Evolutionary conservation across 805 yeast genomes (phyloP).

Genomic region (Crinitomyces ghanaensis): DNA sequence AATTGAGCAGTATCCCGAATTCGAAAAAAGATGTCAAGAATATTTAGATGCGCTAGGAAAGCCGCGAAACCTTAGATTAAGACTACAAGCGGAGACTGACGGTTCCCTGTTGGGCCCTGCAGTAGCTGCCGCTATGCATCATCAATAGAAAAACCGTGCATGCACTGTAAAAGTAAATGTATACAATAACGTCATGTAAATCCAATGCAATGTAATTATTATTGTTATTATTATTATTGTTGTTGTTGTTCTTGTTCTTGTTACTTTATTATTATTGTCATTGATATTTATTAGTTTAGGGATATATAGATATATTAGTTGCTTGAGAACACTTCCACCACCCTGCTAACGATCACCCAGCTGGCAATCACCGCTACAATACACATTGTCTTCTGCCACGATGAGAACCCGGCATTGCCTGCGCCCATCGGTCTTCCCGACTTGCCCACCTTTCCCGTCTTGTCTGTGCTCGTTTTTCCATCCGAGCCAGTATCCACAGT

Average conservation of each 20-base stretch:
- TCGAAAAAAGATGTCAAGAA: conserved; percentile 20
- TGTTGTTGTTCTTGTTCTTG: not conserved
- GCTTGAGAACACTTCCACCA: too few species aligned
- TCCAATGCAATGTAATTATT: not conserved
- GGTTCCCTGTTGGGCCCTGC: conserved; percentile 21
- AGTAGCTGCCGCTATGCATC: conserved; percentile 18
- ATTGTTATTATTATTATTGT: conserved; percentile 1
- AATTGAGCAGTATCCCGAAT: conserved; percentile 23
- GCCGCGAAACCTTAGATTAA: conserved; percentile 11
- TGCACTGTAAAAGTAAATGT: not conserved
- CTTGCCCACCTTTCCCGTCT: not conserved
- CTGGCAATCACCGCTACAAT: conserved; percentile 11
- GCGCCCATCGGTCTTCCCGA: not conserved
- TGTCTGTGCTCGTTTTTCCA: not conserved
- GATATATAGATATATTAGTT: too few species aligned
- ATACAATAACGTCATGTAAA: not conserved
- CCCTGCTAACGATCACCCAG: conserved; percentile 10
- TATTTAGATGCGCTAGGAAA: conserved; percentile 16
- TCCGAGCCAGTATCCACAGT: not conserved
- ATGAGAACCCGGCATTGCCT: conserved; percentile 4
- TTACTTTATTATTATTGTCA: too few species aligned
- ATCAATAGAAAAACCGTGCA: not conserved
- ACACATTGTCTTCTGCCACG: conserved; percentile 10
- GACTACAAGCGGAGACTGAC: conserved; percentile 10
- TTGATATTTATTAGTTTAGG: too few species aligned